A percentile compares a stretch with the other conserved stretches of the same genome.
Conservation (phyloP, 2,329 filamentous ascomycete genomes). For the Chalaropsis ovoidea region DNA sequence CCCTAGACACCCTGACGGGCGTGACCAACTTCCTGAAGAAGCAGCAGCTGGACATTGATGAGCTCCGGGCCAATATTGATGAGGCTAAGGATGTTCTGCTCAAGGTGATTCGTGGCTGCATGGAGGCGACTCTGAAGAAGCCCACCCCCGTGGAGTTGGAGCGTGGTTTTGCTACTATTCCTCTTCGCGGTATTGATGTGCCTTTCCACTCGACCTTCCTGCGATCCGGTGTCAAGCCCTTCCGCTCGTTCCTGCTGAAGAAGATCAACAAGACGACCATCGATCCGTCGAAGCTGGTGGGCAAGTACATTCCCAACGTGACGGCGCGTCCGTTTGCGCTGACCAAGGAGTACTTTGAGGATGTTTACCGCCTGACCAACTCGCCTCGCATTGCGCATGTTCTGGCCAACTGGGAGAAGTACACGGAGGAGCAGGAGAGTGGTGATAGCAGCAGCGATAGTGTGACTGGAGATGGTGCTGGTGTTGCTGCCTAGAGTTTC, state of each 20-base stretch:
- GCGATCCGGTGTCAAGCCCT: constrained; percentile 95
- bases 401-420: constrained; percentile 78
- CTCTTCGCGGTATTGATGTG: constrained; percentile 92
- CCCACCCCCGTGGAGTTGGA: constrained; percentile 79
- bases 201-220: constrained; percentile 99
- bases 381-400: constrained; percentile 65
- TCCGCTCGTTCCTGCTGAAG: constrained; percentile 96
- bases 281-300: constrained; percentile 89
- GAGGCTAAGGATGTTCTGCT: constrained; percentile 83
- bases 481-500: constrained; percentile 21
- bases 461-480: constrained; percentile 12
- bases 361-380: constrained; percentile 91
- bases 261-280: constrained; percentile 99
- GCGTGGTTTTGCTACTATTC: constrained; percentile 93
- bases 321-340: constrained; percentile 91
- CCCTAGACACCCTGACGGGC: constrained; percentile 61
- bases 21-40: constrained; percentile 93
- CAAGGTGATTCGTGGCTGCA: constrained; percentile 82
- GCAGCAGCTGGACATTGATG: constrained; percentile 94
- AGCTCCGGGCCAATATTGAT: constrained; percentile 79
- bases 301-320: constrained; percentile 99
- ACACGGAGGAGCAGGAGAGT: constrained; percentile 43
- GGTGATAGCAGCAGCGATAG: constrained; percentile 14
- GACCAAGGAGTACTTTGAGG: constrained; percentile 98
- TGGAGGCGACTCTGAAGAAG: constrained; percentile 79